Percentiles rank a stretch among this genome's conserved stretches.
These are phyloP conservation scores for Polygonum maritimum DNA, from an alignment of 148 eudicot genomes.

Conservation along the genomic window DNA sequence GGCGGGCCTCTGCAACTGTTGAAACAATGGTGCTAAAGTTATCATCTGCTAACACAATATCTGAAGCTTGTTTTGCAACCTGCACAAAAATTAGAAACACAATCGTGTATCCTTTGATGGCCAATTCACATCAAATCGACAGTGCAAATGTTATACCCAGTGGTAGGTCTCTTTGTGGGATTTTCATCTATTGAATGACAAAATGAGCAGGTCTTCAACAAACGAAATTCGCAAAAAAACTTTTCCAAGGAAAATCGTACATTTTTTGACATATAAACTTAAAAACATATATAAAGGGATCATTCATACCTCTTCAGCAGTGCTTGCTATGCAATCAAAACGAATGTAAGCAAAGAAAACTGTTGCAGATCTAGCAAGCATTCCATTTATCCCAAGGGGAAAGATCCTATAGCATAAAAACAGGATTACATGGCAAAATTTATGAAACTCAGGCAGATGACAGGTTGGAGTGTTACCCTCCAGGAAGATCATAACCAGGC, in stretches of 20 bases:
- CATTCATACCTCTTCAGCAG: conserved; percentile 53
- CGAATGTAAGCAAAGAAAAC: conserved; percentile 59
- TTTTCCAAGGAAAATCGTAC: background rate
- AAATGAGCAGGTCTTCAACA: conserved; percentile 1
- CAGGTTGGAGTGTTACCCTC: background rate
- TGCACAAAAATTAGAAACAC: too few relatives aligned
- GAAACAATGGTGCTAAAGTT: too few relatives aligned
- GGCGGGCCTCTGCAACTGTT: too few relatives aligned
- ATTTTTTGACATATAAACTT: background rate
- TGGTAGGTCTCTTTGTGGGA: conserved; percentile 62
- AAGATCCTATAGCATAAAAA: conserved; percentile 24
- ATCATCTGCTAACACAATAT: too few relatives aligned
- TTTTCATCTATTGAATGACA: conserved; percentile 34
- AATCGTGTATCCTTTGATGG: too few relatives aligned
- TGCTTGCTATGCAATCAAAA: conserved; percentile 56
- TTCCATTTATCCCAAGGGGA: conserved; percentile 54
- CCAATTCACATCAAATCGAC: conserved; percentile 45
- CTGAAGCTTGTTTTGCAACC: too few relatives aligned
- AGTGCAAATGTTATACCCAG: conserved; percentile 51
- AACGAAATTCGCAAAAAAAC: background rate
- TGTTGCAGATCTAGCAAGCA: conserved; percentile 63
- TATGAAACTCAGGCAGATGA: background rate
- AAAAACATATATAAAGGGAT: too few relatives aligned
- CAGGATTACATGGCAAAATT: background rate
- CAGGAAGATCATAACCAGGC: too few relatives aligned